These are phyloP conservation scores for Pythium vanterpoolii DNA, from an alignment of 352 stramenopile genomes.

Conservation along the genomic window DNA sequence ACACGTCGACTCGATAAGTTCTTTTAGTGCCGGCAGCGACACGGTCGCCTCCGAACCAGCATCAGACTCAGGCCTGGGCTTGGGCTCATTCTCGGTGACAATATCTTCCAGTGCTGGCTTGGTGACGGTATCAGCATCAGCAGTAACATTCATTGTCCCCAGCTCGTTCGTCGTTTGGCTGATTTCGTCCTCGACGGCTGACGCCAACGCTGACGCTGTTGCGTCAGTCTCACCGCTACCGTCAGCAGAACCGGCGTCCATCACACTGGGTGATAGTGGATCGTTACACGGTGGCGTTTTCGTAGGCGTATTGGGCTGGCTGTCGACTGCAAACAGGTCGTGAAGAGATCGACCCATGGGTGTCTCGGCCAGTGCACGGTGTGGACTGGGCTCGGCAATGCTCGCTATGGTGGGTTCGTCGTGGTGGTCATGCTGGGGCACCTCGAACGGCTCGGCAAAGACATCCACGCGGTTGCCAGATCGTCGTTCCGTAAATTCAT, in stretches of 20 bases:
- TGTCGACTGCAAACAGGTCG: constrained; percentile 45
- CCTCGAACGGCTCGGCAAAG: constrained; percentile 21
- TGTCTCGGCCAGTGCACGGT: constrained; percentile 50
- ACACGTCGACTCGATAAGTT: constrained; percentile 25
- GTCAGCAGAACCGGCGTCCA: not conserved
- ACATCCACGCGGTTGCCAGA: not conserved
- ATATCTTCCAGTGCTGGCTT: not conserved
- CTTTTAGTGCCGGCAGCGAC: constrained; percentile 6
- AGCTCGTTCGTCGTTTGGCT: constrained; percentile 1
- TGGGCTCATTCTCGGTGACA: not conserved
- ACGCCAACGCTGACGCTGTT: constrained; percentile 11
- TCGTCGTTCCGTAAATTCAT: not conserved
- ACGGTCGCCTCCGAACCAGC: not conserved
- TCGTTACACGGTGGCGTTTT: constrained; percentile 14
- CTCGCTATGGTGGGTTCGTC: not conserved
- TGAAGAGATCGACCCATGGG: constrained; percentile 54
- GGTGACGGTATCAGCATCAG: not conserved
- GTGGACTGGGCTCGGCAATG: constrained; percentile 27
- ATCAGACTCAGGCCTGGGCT: no score
- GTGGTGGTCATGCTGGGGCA: not conserved
- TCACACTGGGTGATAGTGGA: constrained; percentile 6
- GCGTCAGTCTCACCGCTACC: constrained; percentile 3
- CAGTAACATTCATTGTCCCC: not conserved
- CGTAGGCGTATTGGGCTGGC: constrained; percentile 20
- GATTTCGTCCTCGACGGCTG: constrained; percentile 5